Evolutionary conservation across 2,329 filamentous ascomycete species (phyloP).

Genomic region (Nannizziopsis barbatae): DNA sequence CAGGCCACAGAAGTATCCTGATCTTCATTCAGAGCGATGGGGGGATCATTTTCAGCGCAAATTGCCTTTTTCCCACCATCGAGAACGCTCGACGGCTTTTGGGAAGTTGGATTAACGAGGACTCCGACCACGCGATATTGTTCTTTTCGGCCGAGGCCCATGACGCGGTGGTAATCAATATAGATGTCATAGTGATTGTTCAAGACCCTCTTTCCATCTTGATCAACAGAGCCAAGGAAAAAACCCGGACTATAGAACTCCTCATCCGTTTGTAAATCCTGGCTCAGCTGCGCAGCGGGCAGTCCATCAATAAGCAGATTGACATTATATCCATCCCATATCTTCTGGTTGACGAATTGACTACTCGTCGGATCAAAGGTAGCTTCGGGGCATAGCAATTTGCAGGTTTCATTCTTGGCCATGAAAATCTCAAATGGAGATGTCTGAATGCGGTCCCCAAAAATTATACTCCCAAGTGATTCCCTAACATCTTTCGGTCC

Average conservation of each 20-base stretch:
- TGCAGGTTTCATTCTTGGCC: conserved; percentile 78
- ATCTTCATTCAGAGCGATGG: conserved; percentile 55
- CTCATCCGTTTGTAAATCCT: conserved; percentile 62
- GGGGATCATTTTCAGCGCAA: conserved; percentile 49
- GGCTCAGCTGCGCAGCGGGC: conserved; percentile 73
- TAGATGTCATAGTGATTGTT: conserved; percentile 96
- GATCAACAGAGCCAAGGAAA: conserved; percentile 52
- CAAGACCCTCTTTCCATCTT: conserved; percentile 49
- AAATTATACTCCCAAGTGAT: conserved; percentile 88
- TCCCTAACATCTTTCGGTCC: conserved; percentile 73
- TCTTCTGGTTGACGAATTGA: conserved; percentile 70
- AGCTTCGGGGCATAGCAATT: conserved; percentile 58
- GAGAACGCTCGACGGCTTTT: conserved; percentile 44
- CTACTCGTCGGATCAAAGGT: conserved; percentile 57
- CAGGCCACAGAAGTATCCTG: conserved; percentile 61
- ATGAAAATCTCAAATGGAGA: conserved; percentile 86
- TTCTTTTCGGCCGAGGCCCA: conserved; percentile 40
- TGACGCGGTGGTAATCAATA: conserved; percentile 81
- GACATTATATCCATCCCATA: conserved; percentile 75
- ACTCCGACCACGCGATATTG: conserved; percentile 85
- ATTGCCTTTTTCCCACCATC: conserved; percentile 42
- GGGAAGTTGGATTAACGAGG: conserved; percentile 70
- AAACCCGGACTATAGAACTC: conserved; percentile 90
- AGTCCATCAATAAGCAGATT: conserved; percentile 95
- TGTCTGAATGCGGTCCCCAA: conserved; percentile 94